These are phyloP conservation scores for Macrocystidia cucumis DNA, from an alignment of 1,284 basidiomycete genomes.

Conservation along the genomic window DNA sequence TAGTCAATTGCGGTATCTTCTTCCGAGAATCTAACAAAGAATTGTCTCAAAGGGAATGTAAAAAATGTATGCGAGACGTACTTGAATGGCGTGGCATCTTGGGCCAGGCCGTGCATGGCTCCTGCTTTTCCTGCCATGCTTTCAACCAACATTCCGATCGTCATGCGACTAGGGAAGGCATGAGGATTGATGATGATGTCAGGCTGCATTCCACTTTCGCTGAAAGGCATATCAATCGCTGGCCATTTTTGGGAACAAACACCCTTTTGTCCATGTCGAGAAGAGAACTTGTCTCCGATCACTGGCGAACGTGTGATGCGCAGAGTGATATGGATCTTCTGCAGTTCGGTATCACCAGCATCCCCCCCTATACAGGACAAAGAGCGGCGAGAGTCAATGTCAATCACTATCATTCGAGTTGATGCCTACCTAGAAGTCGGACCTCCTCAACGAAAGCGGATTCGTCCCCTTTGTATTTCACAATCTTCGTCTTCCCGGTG, in stretches of 20 bases:
- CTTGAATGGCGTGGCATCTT: slow-evolving; percentile 98
- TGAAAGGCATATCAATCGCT: slow-evolving; percentile 97
- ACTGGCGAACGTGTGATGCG: slow-evolving; percentile 94
- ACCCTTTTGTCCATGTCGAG: slow-evolving; percentile 98
- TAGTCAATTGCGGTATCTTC: slow-evolving; percentile 94
- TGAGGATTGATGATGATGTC: slow-evolving; percentile 99
- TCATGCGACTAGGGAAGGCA: slow-evolving; percentile 99
- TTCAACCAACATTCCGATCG: slow-evolving; percentile 99
- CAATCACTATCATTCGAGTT: background rate
- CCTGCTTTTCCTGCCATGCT: slow-evolving; percentile 98
- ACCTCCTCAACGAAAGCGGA: slow-evolving; percentile 88
- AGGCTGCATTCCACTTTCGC: slow-evolving; percentile 97
- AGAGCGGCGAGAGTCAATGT: slow-evolving; percentile 7
- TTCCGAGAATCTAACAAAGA: slow-evolving; percentile 75
- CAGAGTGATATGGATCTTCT: slow-evolving; percentile 92
- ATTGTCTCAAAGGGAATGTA: slow-evolving; percentile 11
- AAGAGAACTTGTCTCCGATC: slow-evolving; percentile 99
- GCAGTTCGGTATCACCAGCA: slow-evolving; percentile 79
- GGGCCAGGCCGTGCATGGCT: slow-evolving; percentile 95
- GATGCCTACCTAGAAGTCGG: slow-evolving; percentile 70
- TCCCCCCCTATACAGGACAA: slow-evolving; percentile 58
- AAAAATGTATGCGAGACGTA: slow-evolving; percentile 28
- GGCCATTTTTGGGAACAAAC: slow-evolving; percentile 99
- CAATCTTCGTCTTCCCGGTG: slow-evolving; percentile 76
- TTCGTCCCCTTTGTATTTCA: slow-evolving; percentile 98